phyloP scores from a whole-genome alignment of 371 early-diverging fungal species.

The Actinomortierella wolfii region DNA sequence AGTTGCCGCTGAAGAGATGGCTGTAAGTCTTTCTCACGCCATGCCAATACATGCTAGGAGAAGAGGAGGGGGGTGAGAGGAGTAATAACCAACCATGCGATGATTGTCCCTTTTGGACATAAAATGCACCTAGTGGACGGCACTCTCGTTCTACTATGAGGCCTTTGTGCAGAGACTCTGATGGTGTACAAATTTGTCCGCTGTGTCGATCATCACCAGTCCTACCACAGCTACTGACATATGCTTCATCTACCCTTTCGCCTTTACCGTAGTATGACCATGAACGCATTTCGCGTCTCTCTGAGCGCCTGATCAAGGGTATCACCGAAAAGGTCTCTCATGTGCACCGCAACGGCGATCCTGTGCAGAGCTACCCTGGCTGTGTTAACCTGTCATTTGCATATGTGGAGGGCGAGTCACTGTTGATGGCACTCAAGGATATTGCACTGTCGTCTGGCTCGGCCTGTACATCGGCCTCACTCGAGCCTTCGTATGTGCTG shows the following conservation, averaged over 20 bases:
- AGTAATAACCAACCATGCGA: constrained; percentile 23
- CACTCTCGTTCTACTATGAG: constrained; percentile 51
- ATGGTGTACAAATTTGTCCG: constrained; percentile 34
- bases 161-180: constrained; percentile 75
- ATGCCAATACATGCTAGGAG: background rate
- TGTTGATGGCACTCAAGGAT: constrained; percentile 98
- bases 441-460: constrained; percentile 98
- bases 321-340: constrained; percentile 78
- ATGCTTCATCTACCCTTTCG: constrained; percentile 11
- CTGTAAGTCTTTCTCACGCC: constrained; percentile 55
- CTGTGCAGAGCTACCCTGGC: constrained; percentile 83
- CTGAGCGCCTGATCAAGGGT: constrained; percentile 81
- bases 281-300: constrained; percentile 71
- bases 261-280: constrained; percentile 73
- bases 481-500: constrained; percentile 99
- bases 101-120: constrained; percentile 36
- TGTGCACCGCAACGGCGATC: constrained; percentile 92
- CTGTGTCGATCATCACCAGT: too few relatives aligned
- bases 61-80: background rate
- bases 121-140: background rate
- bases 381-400: constrained; percentile 99
- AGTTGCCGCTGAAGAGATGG: constrained; percentile 89
- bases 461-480: constrained; percentile 98
- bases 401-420: constrained; percentile 99
- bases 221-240: constrained; percentile 2